These are phyloP conservation scores for Drechslera avenae DNA, from an alignment of 2,329 filamentous ascomycete genomes.

Conservation along the genomic window DNA sequence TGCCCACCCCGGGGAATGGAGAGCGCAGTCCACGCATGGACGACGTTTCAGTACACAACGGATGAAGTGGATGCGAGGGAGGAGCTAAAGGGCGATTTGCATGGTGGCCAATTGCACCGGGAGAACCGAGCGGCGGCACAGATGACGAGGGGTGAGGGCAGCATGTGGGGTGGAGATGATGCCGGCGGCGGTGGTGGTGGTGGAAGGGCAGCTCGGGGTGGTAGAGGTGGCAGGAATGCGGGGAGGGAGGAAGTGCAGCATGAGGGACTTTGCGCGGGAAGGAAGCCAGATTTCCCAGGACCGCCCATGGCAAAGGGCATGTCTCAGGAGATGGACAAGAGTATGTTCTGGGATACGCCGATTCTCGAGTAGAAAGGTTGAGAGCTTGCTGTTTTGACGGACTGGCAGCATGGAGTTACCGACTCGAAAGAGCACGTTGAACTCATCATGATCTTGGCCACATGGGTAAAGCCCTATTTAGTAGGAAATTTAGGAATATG, in stretches of 20 bases:
- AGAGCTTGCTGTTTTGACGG: too few species aligned
- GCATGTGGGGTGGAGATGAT: not conserved
- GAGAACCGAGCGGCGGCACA: conserved; percentile 32
- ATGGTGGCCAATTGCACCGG: conserved; percentile 43
- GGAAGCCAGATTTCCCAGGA: conserved; percentile 22
- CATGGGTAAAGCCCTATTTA: too few species aligned
- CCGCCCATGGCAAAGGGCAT: conserved; percentile 38
- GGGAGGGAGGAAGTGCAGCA: not conserved
- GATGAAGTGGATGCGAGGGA: conserved; percentile 32
- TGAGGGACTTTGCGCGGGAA: conserved; percentile 24
- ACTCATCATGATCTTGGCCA: too few species aligned
- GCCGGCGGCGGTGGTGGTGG: conserved; percentile 1
- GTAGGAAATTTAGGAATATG: too few species aligned
- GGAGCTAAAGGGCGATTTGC: conserved; percentile 43
- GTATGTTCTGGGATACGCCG: conserved; percentile 37
- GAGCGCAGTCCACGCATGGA: conserved; percentile 37
- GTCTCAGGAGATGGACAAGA: conserved; percentile 35
- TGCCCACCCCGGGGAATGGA: conserved; percentile 36
- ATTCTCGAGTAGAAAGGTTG: conserved; percentile 21
- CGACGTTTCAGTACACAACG: conserved; percentile 32
- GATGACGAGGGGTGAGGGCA: conserved; percentile 3
- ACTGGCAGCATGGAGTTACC: too few species aligned
- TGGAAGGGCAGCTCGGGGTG: conserved; percentile 6
- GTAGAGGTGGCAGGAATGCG: conserved; percentile 7
- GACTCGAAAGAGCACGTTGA: too few species aligned